Evolutionary conservation across 2,329 filamentous ascomycete genomes (phyloP).

Genomic region (Fusarium algeriense): DNA sequence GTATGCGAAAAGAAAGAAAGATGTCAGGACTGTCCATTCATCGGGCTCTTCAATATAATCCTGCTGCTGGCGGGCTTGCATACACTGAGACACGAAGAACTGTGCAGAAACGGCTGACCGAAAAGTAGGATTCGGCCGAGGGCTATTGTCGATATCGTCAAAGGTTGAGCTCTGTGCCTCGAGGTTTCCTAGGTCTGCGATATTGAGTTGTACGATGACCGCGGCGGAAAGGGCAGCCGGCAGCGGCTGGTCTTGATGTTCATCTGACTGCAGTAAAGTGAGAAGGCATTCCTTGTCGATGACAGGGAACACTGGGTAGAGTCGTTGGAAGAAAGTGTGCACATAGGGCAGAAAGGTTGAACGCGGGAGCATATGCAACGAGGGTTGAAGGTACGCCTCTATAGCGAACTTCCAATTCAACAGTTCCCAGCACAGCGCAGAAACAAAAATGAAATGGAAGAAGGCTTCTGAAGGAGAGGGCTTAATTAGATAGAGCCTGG

Average conservation of each 20-base stretch:
- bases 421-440: not conserved
- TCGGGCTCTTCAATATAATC: slow-evolving; percentile 33
- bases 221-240: slow-evolving; percentile 31
- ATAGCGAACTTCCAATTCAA: not conserved
- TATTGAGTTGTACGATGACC: slow-evolving; percentile 38
- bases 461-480: not conserved
- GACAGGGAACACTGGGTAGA: slow-evolving; percentile 42
- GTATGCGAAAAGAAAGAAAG: slow-evolving; percentile 40
- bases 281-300: slow-evolving; percentile 27
- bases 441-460: not conserved
- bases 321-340: slow-evolving; percentile 34
- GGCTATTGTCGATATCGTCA: not conserved
- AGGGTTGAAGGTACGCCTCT: not conserved
- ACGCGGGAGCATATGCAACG: not conserved
- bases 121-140: not conserved
- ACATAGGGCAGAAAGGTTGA: slow-evolving; percentile 27
- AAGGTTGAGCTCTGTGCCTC: slow-evolving; percentile 4
- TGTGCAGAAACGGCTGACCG: not conserved
- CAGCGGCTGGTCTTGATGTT: not conserved
- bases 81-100: slow-evolving; percentile 28
- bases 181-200: not conserved
- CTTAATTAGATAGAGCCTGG: not conserved
- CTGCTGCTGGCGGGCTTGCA: slow-evolving; percentile 20
- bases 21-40: slow-evolving; percentile 40
- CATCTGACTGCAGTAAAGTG: slow-evolving; percentile 4